Evolutionary conservation across 441 rosid genomes (phyloP), one percentile per base, ranked within the genome.

Genomic region (Euphorbia schlechtendalii): DNA sequence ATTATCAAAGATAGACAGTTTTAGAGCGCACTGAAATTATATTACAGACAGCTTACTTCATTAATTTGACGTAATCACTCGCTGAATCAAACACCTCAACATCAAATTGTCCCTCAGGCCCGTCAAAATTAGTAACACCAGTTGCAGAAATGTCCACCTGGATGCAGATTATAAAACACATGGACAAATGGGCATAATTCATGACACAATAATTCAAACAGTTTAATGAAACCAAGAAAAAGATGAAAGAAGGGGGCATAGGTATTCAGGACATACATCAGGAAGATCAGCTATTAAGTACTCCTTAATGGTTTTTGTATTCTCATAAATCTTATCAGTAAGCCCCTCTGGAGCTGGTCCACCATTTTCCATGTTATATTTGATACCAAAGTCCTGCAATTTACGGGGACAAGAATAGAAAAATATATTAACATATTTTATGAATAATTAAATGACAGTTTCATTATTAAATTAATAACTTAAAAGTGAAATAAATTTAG

Each of bases 291-390:
- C 92, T 71, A 77, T 83, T 62, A 84, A 74, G 77, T 94, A 94
- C 71, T 94, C 94, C 69, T 81, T 85, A 74, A 94, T 89, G 63
- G 86, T 83, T 81, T 79, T 94, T 5, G 99, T 91, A 83, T 89
- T 89, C 77, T 94, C 96, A 76, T 82, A 94, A 63, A 94, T 94
- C 82, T 87, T 87, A 76, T 94, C 86, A 30, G 99, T 94, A 73
- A 94, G 83, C 54, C 81, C 91, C 82, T 94, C 99, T 1, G 98
- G 98, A 73, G 99, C 98, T 73, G 99, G 99, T 66, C 99, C 99
- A 68, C 99, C 99, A 67, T 89, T 94, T 79, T 84, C 99, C 99
- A 94, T 94, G 82, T 94, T 94, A 81, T 94, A 94, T 84, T 94
- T 94, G 78, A 91, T 91, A 65, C 99, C 99, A 83, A 94, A 94